Evolutionary conservation across 495 filamentous ascomycete genomes (phyloP), one percentile per base, ranked within the genome.

Genomic region (Lasiosphaeriaceae sp.): DNA sequence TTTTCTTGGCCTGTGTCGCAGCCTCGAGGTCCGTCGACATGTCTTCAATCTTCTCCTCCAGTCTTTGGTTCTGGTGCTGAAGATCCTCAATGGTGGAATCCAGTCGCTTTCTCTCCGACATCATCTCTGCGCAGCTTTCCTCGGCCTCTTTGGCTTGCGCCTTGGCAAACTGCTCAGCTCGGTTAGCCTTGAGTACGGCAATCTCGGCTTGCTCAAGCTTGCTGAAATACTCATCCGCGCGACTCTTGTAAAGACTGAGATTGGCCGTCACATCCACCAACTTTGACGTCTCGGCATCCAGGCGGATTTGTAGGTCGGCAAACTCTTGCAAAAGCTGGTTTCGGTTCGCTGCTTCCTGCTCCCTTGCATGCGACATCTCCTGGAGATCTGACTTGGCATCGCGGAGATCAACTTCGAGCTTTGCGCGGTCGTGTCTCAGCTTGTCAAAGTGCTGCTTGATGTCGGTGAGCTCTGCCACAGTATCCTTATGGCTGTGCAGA

Each of bases 181-280:
- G 81, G 49, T 82, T 85, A 45, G 94, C 93, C 71, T 96, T 97
- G 56, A 98, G 81, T 20, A 97, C 90, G 9, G 92, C 86, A 59
- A 97, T 93, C 67, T 98, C 94, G 16, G 94, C 94, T 68, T 97
- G 92, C 68, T 98, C 94, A 17, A 98, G 86, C 73, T 96, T 97
- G 77, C 83, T 90, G 75, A 97, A 98, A 64, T 98, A 98, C 67
- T 98, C 94, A 67, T 97, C 92, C 1, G 93, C 88, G 24, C 94
- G 87, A 45, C 83, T 84, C 81, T 96, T 97, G 80, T 97, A 98
- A 23, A 97, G 74, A 57, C 82, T 87, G 14, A 97, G 78, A 66
- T 86, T 96, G 12, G 92, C 88, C 16, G 83, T 83, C 17, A 96
- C 83, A 66, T 98, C 94, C 17, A 85, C 85, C 35, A 89, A 81